phyloP scores from a whole-genome alignment of 371 early-diverging fungal species.

The Choanephora cucurbitarum region DNA sequence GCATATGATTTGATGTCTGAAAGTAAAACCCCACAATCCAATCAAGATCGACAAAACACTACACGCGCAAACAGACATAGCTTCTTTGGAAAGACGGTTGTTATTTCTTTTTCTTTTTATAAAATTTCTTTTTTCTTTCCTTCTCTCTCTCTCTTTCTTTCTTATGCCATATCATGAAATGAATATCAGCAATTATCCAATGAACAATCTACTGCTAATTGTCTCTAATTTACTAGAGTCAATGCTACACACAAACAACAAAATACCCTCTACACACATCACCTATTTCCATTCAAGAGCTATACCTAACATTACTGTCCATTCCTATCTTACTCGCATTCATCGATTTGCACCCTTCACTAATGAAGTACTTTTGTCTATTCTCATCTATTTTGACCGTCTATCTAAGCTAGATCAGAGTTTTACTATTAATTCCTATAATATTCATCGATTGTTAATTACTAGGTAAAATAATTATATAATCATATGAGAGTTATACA shows the following conservation, averaged over 20 bases:
- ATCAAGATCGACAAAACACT: no score
- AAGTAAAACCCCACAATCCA: no score
- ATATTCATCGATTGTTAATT: conserved; percentile 78
- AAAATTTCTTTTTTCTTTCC: background rate
- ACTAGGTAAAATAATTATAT: conserved; percentile 46
- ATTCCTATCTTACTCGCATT: conserved; percentile 65
- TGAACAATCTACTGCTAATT: conserved; percentile 36
- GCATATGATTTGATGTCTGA: no score
- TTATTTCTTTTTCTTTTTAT: no score
- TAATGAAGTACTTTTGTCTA: conserved; percentile 68
- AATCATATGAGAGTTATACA: no score
- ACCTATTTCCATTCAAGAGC: conserved; percentile 81
- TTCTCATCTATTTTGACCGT: conserved; percentile 84
- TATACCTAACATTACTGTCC: conserved; percentile 69
- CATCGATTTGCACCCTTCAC: conserved; percentile 76
- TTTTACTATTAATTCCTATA: conserved; percentile 67
- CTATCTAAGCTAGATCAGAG: conserved; percentile 47
- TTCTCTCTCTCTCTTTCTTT: background rate
- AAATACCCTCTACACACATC: conserved; percentile 57
- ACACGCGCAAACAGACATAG: no score
- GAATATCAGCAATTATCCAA: conserved; percentile 48
- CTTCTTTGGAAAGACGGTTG: background rate
- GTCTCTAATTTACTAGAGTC: conserved; percentile 52
- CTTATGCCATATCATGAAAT: conserved; percentile 5
- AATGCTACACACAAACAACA: conserved; percentile 61